Percentiles rank a stretch among this genome's conserved stretches.
Evolutionary conservation across 371 early-diverging fungal species (phyloP).

Genomic region (Polyrhizophydium stewartii): DNA sequence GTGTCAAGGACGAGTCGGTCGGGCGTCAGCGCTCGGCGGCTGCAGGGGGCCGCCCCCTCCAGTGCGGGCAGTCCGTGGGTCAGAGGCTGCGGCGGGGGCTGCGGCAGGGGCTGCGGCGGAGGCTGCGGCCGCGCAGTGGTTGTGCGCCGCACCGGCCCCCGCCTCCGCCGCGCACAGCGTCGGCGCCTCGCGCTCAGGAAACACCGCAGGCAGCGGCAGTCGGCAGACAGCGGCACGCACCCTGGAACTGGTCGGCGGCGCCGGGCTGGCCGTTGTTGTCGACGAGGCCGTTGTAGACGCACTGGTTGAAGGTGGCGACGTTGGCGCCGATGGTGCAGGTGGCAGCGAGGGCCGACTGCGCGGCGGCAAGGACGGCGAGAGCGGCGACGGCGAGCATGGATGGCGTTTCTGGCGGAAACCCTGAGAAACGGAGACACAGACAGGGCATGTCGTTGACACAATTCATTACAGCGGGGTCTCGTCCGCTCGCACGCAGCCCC

Average conservation of each 20-base stretch:
- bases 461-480: too few species aligned
- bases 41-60: too few species aligned
- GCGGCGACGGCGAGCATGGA: not conserved
- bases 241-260: not conserved
- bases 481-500: too few species aligned
- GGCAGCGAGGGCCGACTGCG: not conserved
- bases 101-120: not conserved
- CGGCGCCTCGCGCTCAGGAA: not conserved
- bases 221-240: not conserved
- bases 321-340: not conserved
- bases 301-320: not conserved
- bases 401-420: not conserved
- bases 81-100: not conserved
- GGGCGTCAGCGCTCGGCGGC: too few species aligned
- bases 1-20: too few species aligned
- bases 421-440: not conserved
- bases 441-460: too few species aligned
- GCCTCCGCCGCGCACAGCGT: not conserved
- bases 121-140: not conserved
- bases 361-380: not conserved
- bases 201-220: not conserved
- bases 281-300: not conserved
- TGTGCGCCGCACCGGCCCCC: not conserved
- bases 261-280: not conserved
- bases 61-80: too few species aligned